These are phyloP conservation scores for Coniochaeta ligniaria DNA, from an alignment of 2,329 filamentous ascomycete genomes.

Conservation along the genomic window DNA sequence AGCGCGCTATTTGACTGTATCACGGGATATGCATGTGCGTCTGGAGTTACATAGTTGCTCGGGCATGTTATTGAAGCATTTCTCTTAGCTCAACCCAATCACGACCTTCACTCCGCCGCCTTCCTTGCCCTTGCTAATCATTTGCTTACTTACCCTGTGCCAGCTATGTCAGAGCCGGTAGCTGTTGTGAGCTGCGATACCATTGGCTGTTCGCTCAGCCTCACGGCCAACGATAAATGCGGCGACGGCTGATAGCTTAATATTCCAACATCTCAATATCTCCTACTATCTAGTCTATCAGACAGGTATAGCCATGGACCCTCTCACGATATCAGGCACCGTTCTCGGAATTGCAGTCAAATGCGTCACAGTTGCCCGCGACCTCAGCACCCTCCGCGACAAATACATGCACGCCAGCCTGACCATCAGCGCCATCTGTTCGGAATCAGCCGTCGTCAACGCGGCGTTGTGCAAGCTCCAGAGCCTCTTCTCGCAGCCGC, in stretches of 20 bases:
- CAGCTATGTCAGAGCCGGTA: background rate
- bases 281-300: background rate
- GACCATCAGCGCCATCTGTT: background rate
- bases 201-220: background rate
- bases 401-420: background rate
- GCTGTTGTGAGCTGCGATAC: background rate
- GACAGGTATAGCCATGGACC: background rate
- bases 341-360: background rate
- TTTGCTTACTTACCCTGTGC: background rate
- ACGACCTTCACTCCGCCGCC: background rate
- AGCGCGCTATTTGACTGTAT: slow-evolving; percentile 23
- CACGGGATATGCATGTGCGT: background rate
- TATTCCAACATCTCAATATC: background rate
- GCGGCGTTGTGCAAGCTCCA: background rate
- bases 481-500: background rate
- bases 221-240: background rate
- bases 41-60: background rate
- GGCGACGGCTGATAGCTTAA: background rate
- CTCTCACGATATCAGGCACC: background rate
- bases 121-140: background rate
- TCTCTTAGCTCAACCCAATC: background rate
- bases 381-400: background rate
- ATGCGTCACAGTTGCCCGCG: background rate
- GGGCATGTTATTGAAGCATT: background rate
- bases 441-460: background rate